A percentile compares a stretch with the other conserved stretches of the same genome.
phyloP scores from a whole-genome alignment of 1,284 basidiomycete species.

The Ganoderma meredithae region DNA sequence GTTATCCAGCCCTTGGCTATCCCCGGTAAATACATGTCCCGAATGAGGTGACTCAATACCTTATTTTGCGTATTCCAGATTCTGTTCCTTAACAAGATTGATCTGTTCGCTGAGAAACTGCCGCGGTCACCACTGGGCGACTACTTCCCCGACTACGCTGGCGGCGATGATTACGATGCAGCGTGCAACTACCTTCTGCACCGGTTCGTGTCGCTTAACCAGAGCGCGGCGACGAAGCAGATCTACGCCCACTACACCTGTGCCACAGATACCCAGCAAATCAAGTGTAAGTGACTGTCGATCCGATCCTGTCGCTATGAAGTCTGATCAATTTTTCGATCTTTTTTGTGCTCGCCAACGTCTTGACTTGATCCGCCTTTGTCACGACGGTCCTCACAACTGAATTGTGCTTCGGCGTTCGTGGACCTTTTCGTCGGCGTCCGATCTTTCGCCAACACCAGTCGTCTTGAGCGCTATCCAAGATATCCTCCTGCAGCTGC shows the following conservation, averaged over 20 bases:
- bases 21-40: background rate
- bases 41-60: background rate
- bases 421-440: constrained; percentile 7
- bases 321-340: constrained; percentile 29
- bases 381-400: constrained; percentile 12
- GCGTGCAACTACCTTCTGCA: constrained; percentile 89
- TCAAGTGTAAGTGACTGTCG: constrained; percentile 69
- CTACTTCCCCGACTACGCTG: constrained; percentile 89
- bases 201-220: constrained; percentile 88
- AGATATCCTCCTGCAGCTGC: constrained; percentile 83
- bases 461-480: constrained; percentile 85
- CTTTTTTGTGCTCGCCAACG: constrained; percentile 7
- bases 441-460: constrained; percentile 40
- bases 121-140: constrained; percentile 86
- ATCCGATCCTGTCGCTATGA: background rate
- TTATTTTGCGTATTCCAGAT: constrained; percentile 54
- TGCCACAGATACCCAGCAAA: constrained; percentile 90
- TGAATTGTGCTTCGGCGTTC: constrained; percentile 15
- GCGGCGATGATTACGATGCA: constrained; percentile 86
- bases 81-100: constrained; percentile 95
- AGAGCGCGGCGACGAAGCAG: constrained; percentile 87
- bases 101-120: constrained; percentile 94
- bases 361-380: constrained; percentile 5
- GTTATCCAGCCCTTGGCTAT: background rate
- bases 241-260: constrained; percentile 92